These are phyloP conservation scores for Penicillium maclennaniae DNA, from an alignment of 495 filamentous ascomycete species.

Conservation along the genomic window DNA sequence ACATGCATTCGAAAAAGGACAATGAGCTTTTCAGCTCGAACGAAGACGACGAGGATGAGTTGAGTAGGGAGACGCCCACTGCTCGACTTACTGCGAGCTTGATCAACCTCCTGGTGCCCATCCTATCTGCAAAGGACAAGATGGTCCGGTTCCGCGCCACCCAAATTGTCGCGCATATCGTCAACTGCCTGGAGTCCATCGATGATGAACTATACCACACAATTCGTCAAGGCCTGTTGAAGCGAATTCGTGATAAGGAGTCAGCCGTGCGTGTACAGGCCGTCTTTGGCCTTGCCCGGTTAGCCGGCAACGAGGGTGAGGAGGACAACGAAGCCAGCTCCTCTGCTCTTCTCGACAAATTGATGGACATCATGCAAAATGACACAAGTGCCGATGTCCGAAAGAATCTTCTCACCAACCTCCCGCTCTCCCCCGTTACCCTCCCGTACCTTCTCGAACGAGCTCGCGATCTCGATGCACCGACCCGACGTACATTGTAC, in stretches of 20 bases:
- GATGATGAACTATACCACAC: conserved; percentile 85
- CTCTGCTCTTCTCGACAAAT: conserved; percentile 66
- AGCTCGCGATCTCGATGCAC: conserved; percentile 80
- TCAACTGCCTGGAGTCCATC: conserved; percentile 85
- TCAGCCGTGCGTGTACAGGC: conserved; percentile 87
- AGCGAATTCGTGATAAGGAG: conserved; percentile 89
- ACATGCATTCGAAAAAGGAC: conserved; percentile 75
- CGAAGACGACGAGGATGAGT: conserved; percentile 44
- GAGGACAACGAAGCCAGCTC: conserved; percentile 64
- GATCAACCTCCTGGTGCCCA: conserved; percentile 61
- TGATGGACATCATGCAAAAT: conserved; percentile 91
- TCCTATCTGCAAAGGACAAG: conserved; percentile 83
- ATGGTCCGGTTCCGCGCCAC: conserved; percentile 84
- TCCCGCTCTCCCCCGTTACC: conserved; percentile 74
- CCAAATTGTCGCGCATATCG: conserved; percentile 82
- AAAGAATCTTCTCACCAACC: conserved; percentile 79
- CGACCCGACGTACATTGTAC: conserved; percentile 81
- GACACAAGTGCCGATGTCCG: conserved; percentile 92
- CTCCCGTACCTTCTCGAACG: conserved; percentile 91
- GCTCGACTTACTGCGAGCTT: conserved; percentile 73
- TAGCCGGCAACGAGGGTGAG: conserved; percentile 77
- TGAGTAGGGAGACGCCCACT: conserved; percentile 74
- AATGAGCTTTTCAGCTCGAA: conserved; percentile 41
- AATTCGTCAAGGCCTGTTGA: conserved; percentile 69
- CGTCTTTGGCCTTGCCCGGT: conserved; percentile 78